Evolutionary conservation across 495 filamentous ascomycete genomes (phyloP).

Genomic region (Penicillium chermesinum): DNA sequence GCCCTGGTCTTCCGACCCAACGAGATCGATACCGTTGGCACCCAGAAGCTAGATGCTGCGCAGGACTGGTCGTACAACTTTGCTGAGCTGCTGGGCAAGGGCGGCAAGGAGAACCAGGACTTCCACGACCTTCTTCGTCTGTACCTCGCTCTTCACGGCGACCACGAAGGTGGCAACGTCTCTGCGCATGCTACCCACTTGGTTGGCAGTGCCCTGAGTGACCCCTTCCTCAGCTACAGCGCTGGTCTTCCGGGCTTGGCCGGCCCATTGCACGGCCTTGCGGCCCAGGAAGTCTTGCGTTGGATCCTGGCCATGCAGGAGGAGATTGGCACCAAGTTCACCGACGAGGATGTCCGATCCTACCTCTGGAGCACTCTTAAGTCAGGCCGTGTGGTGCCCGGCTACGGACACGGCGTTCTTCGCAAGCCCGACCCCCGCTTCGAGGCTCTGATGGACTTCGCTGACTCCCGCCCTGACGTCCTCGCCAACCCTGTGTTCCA

Average conservation of each 20-base stretch:
- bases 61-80: constrained; percentile 99
- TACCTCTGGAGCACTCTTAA: constrained; percentile 94
- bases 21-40: constrained; percentile 60
- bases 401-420: constrained; percentile 97
- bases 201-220: constrained; percentile 90
- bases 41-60: constrained; percentile 39
- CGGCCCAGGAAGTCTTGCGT: constrained; percentile 93
- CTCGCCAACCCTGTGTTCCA: constrained; percentile 84
- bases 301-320: constrained; percentile 95
- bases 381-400: constrained; percentile 90
- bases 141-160: constrained; percentile 93
- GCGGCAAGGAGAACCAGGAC: constrained; percentile 74
- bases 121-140: constrained; percentile 93
- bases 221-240: constrained; percentile 93
- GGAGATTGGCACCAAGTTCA: constrained; percentile 70
- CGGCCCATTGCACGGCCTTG: constrained; percentile 90
- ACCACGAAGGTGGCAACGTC: constrained; percentile 98
- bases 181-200: constrained; percentile 96
- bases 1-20: constrained; percentile 94
- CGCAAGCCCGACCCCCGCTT: constrained; percentile 96
- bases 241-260: constrained; percentile 94
- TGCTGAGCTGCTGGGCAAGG: constrained; percentile 91
- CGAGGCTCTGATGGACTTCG: constrained; percentile 94
- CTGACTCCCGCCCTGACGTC: constrained; percentile 75
- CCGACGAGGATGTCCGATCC: constrained; percentile 69